Base-by-base conservation (phyloP, 1,139 yeast species). In the Pneumocystis wakefieldiae region DNA sequence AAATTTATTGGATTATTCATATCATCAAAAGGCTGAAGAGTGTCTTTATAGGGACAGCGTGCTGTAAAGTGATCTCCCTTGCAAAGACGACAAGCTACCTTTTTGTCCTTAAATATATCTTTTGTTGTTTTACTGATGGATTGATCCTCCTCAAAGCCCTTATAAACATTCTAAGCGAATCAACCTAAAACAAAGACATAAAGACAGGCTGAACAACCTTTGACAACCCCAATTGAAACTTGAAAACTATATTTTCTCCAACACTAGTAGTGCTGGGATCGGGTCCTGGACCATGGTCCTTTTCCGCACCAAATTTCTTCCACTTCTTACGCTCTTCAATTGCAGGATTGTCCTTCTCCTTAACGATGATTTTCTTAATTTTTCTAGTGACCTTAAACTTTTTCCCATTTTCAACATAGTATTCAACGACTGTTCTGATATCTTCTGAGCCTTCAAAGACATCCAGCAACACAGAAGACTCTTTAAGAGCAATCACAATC, bases 21-120 rank as follows among this genome's bases (percentile, higher is more conserved):
- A 10, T 61, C 63, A 59, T 76, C 74, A 57, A 77, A 75, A 59
- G 80, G 80, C 55, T 91, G 94, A 75, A 92, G 80, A 59, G 94
- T 87, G 71, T 87, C 95, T 78, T 87, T 91, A 81, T 85, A 89
- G 68, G 98, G 98, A 86, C 99, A 92, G 77, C 87, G 85, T 74
- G 91, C 79, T 57, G 97, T 87, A 82, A 85, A 89, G 81, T 92
- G 99, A 69, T 84, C 87, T 72, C 96, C 97, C 68, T 86, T 86
- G 86, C 99, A 92, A 66, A 82, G 79, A 82, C 97, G 87, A 83
- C 98, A 92, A 72, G 77, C 81, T 66, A 80, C 81, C 75, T 83
- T 81, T 71, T 80, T 80, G 73, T 81, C 83, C 74, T 83, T 85
- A 73, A 79, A 79, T 70, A 83, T 84, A 71, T 77, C 81, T 73